Evolutionary conservation across 2,329 filamentous ascomycete species (phyloP), one percentile per base, ranked within the genome.

Genomic region (Nannizziopsis barbatae): DNA sequence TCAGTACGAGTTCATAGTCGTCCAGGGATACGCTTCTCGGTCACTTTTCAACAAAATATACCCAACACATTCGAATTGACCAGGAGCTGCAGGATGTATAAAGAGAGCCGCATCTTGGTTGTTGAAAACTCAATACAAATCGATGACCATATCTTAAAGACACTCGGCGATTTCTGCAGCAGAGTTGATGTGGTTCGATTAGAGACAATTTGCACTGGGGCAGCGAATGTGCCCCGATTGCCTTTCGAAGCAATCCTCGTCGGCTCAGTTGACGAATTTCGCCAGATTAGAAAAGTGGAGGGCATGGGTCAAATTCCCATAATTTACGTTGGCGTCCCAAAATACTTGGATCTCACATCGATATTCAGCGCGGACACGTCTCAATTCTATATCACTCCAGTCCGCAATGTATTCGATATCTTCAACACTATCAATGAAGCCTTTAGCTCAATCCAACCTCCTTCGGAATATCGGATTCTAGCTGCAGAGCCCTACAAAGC

Each of bases 201-300:
- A 7, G 22, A 27, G 7, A 27, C 22, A 27, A 3, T 27, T 7
- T 27, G 22, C 22, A 7, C 22, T 7, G 22, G 22, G 7, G 7
- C 4, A 27, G 22, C 4, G 3, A 7, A 7, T 3, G 7, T 27
- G 7, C 44, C 36, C 2, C 30, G 33, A 18, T 9, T 37, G 1
- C 44, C 44, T 10, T 47, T 47, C 17, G 44, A 47, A 22, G 44
- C 37, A 40, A 47, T 47, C 11, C 20, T 47, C 22, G 44, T 47
- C 22, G 22, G 11, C 20, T 40, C 44, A 2, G 27, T 47, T 1
- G 37, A 47, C 2, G 10, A 40, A 9, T 15, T 47, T 10, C 11
- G 7, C 37, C 39, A 47, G 20, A 33, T 47, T 20, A 20, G 44
- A 33, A 22, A n/a, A 14, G 33, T 35, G 11, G 18, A 6, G 11